Percentiles rank a stretch among this genome's conserved stretches.
Evolutionary conservation across 805 yeast genomes (phyloP).

Genomic region (Brettanomyces anomalus): DNA sequence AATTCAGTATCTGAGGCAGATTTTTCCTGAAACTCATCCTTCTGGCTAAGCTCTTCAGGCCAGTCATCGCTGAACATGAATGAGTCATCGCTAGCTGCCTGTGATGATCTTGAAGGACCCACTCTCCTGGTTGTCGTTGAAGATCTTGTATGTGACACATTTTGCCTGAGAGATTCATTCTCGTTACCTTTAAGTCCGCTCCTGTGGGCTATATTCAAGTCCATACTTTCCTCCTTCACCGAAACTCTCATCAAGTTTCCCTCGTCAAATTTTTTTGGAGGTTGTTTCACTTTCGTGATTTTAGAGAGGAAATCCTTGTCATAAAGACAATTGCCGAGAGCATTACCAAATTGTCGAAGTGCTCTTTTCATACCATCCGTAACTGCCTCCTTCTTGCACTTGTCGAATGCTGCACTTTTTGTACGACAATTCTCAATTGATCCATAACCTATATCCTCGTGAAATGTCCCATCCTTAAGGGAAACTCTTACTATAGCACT

Average conservation of each 20-base stretch:
- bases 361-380: slow-evolving; percentile 78
- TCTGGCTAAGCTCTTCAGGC: slow-evolving; percentile 19
- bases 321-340: slow-evolving; percentile 76
- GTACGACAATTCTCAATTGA: slow-evolving; percentile 60
- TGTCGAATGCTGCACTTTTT: slow-evolving; percentile 66
- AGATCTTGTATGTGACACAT: neutral
- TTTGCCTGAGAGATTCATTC: neutral
- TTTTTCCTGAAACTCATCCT: slow-evolving; percentile 13
- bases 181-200: neutral
- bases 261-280: slow-evolving; percentile 23
- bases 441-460: slow-evolving; percentile 73
- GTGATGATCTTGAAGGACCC: neutral
- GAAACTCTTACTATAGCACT: slow-evolving; percentile 66
- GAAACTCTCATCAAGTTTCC: slow-evolving; percentile 20
- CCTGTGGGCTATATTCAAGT: neutral
- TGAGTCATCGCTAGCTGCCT: slow-evolving; percentile 35
- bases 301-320: slow-evolving; percentile 57
- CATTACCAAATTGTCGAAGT: slow-evolving; percentile 70
- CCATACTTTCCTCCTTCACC: slow-evolving; percentile 1
- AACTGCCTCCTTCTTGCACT: slow-evolving; percentile 78
- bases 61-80: slow-evolving; percentile 41
- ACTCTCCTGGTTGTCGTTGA: neutral
- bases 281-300: slow-evolving; percentile 34
- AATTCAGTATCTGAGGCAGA: slow-evolving; percentile 24
- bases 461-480: slow-evolving; percentile 72